Base-by-base conservation (phyloP, 1,284 basidiomycete species). In the Apiotrichum sp. region DNA sequence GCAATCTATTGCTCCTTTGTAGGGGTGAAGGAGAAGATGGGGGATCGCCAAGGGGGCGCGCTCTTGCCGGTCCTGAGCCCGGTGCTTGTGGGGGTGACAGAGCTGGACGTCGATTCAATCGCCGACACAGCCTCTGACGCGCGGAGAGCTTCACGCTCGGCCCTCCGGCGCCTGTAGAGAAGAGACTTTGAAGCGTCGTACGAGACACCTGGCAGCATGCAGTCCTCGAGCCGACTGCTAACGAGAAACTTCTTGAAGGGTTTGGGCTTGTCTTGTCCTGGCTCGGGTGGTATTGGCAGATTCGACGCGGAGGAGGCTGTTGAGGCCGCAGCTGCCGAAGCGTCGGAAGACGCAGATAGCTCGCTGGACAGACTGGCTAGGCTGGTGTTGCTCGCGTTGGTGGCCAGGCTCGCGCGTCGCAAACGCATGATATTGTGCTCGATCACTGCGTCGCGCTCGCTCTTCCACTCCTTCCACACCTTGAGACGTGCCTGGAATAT, bases 141-240 rank as follows among this genome's bases (percentile, higher is more conserved):
- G 36, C 36, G 36, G 5, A 8, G 36, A 6, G 36, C 36, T 9
- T 38, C 9, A 9, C 35, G 32, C 14, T 55, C 54, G 6, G 32
- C 48, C 6, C 44, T 49, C 16, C 44, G 29, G 13, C 57, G 52
- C 8, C 50, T 47, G 41, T 55, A 59, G 7, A 56, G 42, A 6
- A 53, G 14, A 10, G 54, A 56, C 35, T 39, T 38, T 6, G 50
- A 44, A 0, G 45, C 43, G 13, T 49, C 46, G 35, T 49, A 44
- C 11, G 52, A 48, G 1, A 52, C 38, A 22, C 46, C 11, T 3
- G 55, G 55, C 2, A 56, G 45, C 6, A 60, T 46, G 3, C 54
- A 31, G 36, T 60, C 55, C 13, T 56, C 52, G 31, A 60, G 45
- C 13, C 46, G 41, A 10, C 42, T 41, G 34, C 52, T 52, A 47